A percentile compares a stretch with the other conserved stretches of the same genome.
phyloP scores from a whole-genome alignment of 176 grass and related monocot genomes.

The Cenchrus americanus region DNA sequence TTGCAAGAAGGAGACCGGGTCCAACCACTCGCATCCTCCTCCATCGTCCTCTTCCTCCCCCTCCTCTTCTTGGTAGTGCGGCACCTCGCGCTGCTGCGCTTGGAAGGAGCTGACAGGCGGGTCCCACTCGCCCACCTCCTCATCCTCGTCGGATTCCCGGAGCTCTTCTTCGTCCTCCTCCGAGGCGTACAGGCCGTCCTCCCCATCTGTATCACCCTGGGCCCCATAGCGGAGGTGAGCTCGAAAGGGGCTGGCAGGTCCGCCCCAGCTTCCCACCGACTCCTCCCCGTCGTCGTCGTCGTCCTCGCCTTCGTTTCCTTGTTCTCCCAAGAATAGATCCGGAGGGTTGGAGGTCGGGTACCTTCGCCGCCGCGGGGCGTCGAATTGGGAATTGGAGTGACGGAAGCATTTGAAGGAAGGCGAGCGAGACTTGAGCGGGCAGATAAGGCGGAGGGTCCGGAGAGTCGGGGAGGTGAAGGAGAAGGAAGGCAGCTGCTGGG shows the following conservation, averaged over 20 bases:
- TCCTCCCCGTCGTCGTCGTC: not conserved
- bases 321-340: not conserved
- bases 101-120: constrained; percentile 22
- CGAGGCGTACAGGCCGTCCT: not conserved
- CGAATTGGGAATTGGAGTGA: not conserved
- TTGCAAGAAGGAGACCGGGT: constrained; percentile 36
- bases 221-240: not conserved
- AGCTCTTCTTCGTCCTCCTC: not conserved
- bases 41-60: not conserved
- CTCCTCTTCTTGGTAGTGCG: constrained; percentile 1
- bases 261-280: not conserved
- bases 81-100: not conserved
- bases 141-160: not conserved
- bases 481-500: constrained; percentile 15
- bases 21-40: constrained; percentile 27
- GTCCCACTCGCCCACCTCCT: constrained; percentile 22
- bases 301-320: not conserved
- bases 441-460: constrained; percentile 2
- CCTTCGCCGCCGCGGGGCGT: not conserved
- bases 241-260: not conserved
- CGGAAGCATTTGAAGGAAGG: constrained; percentile 20
- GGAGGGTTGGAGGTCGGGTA: not conserved
- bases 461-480: constrained; percentile 4
- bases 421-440: not conserved
- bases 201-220: constrained; percentile 4